Evolutionary conservation across 352 stramenopile genomes (phyloP).

Genomic region (Vaucheria bursata): DNA sequence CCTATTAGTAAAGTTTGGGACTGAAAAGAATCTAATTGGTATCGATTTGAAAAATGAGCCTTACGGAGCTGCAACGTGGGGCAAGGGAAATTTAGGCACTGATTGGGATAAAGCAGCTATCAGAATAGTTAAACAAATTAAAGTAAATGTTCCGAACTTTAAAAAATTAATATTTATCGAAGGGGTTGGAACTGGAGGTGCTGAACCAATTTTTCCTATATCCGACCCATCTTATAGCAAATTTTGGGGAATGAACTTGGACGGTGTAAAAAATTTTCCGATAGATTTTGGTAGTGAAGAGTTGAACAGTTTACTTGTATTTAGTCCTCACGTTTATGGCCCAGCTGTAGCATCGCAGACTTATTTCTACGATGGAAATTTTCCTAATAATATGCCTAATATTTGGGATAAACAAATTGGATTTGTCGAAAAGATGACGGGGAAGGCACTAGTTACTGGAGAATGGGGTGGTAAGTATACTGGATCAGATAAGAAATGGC

Average conservation of each 20-base stretch:
- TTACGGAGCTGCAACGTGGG: conserved; percentile 16
- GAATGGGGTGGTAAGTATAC: conserved; percentile 59
- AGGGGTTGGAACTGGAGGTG: neutral
- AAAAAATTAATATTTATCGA: conserved; percentile 23
- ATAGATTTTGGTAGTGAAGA: neutral
- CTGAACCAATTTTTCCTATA: neutral
- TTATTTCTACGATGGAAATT: conserved; percentile 28
- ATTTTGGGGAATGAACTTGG: neutral
- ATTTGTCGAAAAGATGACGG: conserved; percentile 42
- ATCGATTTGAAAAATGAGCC: conserved; percentile 33
- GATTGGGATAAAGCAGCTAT: conserved; percentile 13
- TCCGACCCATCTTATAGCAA: neutral
- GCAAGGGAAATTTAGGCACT: neutral
- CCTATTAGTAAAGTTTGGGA: conserved; percentile 15
- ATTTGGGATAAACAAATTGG: conserved; percentile 59
- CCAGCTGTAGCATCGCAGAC: neutral
- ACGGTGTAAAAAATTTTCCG: neutral
- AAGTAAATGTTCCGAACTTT: conserved; percentile 1
- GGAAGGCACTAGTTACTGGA: conserved; percentile 52
- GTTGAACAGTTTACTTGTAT: neutral
- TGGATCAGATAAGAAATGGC: conserved; percentile 53
- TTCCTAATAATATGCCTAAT: conserved; percentile 57
- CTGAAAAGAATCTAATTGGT: conserved; percentile 8
- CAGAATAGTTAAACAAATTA: conserved; percentile 1
- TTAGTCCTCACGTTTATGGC: conserved; percentile 1